Base-by-base conservation (phyloP, 1,284 basidiomycete genomes). In the Malassezia caprae region DNA sequence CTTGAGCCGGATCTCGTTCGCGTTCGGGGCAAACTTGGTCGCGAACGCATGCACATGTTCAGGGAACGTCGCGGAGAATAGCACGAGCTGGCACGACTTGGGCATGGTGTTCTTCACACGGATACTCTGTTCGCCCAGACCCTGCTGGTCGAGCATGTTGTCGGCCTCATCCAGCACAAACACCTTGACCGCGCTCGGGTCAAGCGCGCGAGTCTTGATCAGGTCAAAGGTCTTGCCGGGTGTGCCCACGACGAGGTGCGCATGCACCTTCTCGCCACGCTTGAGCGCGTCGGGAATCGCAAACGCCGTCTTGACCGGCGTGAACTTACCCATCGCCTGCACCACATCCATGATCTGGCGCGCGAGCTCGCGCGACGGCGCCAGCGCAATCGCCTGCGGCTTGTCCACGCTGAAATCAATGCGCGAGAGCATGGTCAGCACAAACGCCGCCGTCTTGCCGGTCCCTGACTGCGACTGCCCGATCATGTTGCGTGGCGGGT, bases 391-490 rank as follows among this genome's bases (percentile, higher is more conserved):
- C 10, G 74, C 74, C 56, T 96, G 94, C 32, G 90, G 86, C 62
- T 86, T 85, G 63, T 86, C 82, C 53, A 85, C 78, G 30, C 82
- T 80, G 67, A 86, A 90, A 76, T 96, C 90, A 55, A 98, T 82
- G 31, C 93, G 84, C 72, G 86, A 90, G 21, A 98, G 82, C 91
- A 99, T 98, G 26, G 91, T 91, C 51, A 99, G 80, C 12, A 91
- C 88, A 75, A 99, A 99, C 2, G 94, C 94, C 6, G 94, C 94
- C 3, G 94, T 98, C 79, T 99, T 99, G 53, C 94, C 94, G 8
- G 94, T 99, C 39, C 94, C 94, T 23, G 94, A 98, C 75, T 99
- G 94, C 46, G 90, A 96, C 78, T 99, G 94, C 10, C 90, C 94
- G 76, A 98, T 98, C 85, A 98, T 93, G 77, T 98, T 98, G 55